phyloP scores from a whole-genome alignment of 164 flowering plant species.

The Pachysandra terminalis region DNA sequence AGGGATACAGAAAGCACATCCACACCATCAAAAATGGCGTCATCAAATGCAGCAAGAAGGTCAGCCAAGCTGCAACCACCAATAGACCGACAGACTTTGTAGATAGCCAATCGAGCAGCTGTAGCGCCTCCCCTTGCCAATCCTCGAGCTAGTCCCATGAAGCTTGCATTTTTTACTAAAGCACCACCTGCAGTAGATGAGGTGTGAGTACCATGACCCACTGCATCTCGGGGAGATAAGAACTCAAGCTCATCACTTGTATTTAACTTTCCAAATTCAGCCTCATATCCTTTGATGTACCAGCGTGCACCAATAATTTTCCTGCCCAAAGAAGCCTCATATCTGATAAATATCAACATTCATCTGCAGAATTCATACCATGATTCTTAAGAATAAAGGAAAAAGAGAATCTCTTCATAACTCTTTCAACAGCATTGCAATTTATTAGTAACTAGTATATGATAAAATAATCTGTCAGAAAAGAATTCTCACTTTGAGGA shows the following conservation, averaged over 20 bases:
- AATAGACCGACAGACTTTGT: slow-evolving; percentile 48
- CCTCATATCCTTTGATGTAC: slow-evolving; percentile 43
- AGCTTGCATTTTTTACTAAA: slow-evolving; percentile 34
- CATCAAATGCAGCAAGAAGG: slow-evolving; percentile 49
- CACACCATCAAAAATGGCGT: slow-evolving; percentile 48
- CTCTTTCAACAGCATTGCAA: too few relatives aligned
- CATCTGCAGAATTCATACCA: too few relatives aligned
- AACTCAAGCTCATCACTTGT: slow-evolving; percentile 25
- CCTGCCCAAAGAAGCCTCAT: slow-evolving; percentile 21
- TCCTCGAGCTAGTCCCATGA: slow-evolving; percentile 42
- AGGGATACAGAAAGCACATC: slow-evolving; percentile 50
- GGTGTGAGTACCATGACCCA: slow-evolving; percentile 61
- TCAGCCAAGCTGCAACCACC: slow-evolving; percentile 46
- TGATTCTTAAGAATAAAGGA: too few relatives aligned
- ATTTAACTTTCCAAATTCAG: slow-evolving; percentile 33
- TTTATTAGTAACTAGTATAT: too few relatives aligned
- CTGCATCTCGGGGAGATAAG: slow-evolving; percentile 48
- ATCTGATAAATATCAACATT: background rate
- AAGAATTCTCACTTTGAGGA: too few relatives aligned
- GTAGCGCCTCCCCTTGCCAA: slow-evolving; percentile 49
- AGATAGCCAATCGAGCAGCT: slow-evolving; percentile 37
- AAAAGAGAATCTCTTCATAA: too few relatives aligned
- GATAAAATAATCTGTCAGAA: too few relatives aligned
- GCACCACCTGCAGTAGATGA: slow-evolving; percentile 49
- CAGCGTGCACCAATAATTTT: slow-evolving; percentile 60